phyloP scores from a whole-genome alignment of 73 alveolate species.

The Paramecium pentaurelia region DNA sequence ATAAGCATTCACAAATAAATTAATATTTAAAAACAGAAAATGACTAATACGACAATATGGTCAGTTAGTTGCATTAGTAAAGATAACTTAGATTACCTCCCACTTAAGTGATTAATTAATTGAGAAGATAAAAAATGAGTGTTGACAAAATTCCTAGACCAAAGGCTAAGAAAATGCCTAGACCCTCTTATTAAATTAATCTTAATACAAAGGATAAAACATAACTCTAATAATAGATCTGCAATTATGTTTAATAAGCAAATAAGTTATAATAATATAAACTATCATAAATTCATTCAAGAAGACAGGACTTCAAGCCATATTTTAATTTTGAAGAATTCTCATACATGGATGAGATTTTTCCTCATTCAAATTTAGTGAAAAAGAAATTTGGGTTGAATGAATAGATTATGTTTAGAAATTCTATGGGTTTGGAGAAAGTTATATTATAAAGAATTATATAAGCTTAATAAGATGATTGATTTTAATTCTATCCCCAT shows the following conservation, averaged over 20 bases:
- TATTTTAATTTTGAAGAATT: constrained; percentile 2
- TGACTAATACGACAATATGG: neutral
- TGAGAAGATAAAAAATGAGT: constrained; percentile 2
- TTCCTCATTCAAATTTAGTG: neutral
- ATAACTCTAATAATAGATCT: neutral
- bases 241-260: neutral
- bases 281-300: constrained; percentile 8
- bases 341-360: neutral
- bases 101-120: neutral
- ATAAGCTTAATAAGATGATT: neutral
- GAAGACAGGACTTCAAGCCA: neutral
- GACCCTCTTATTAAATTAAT: neutral
- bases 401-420: constrained; percentile 7
- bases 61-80: neutral
- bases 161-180: neutral
- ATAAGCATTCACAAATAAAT: neutral
- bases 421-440: constrained; percentile 28
- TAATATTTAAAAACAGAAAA: neutral
- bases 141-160: neutral
- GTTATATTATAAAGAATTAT: neutral
- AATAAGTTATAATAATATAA: neutral
- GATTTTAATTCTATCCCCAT: neutral
- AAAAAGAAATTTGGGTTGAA: constrained; percentile 6
- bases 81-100: constrained; percentile 2
- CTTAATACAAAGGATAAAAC: neutral